Percentiles rank a stretch among this genome's conserved stretches.
Conservation (phyloP, 768 basidiomycete genomes). For the Suillus fuscotomentosus region DNA sequence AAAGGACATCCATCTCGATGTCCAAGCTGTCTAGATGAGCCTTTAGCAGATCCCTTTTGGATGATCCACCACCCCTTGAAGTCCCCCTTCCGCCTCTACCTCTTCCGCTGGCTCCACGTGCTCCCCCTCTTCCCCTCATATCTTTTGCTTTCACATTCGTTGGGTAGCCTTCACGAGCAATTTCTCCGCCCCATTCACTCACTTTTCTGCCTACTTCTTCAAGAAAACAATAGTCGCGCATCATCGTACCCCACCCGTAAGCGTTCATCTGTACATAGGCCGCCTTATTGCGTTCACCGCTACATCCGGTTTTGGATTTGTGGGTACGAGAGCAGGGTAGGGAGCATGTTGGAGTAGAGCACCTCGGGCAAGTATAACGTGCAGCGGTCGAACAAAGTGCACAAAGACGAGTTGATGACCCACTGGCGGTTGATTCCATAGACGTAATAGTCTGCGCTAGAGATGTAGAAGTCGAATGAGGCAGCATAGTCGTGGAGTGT, state of each 20-base stretch:
- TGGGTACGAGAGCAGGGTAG: conserved; percentile 65
- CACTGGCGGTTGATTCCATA: not conserved
- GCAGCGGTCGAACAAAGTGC: conserved; percentile 48
- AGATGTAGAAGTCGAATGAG: not conserved
- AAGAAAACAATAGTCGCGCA: conserved; percentile 85
- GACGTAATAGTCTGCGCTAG: not conserved
- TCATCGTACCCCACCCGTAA: conserved; percentile 84
- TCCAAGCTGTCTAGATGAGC: conserved; percentile 65
- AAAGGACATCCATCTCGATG: conserved; percentile 74
- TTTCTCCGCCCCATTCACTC: conserved; percentile 71
- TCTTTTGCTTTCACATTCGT: conserved; percentile 22
- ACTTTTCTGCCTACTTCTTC: conserved; percentile 80
- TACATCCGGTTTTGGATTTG: conserved; percentile 60
- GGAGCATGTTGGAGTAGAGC: conserved; percentile 71
- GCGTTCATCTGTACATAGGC: conserved; percentile 79
- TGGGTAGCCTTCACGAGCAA: conserved; percentile 59
- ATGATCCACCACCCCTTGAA: conserved; percentile 24
- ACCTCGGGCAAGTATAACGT: conserved; percentile 82
- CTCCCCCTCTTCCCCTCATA: conserved; percentile 19
- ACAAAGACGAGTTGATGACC: conserved; percentile 35
- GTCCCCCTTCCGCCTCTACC: conserved; percentile 28
- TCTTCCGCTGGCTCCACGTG: conserved; percentile 21
- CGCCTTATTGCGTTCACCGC: conserved; percentile 70
- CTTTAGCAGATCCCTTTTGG: conserved; percentile 66
- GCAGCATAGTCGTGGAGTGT: not conserved